Evolutionary conservation across 108 stramenopile species (phyloP), one percentile per base, ranked within the genome.

Genomic region (Nitzschia sp.): DNA sequence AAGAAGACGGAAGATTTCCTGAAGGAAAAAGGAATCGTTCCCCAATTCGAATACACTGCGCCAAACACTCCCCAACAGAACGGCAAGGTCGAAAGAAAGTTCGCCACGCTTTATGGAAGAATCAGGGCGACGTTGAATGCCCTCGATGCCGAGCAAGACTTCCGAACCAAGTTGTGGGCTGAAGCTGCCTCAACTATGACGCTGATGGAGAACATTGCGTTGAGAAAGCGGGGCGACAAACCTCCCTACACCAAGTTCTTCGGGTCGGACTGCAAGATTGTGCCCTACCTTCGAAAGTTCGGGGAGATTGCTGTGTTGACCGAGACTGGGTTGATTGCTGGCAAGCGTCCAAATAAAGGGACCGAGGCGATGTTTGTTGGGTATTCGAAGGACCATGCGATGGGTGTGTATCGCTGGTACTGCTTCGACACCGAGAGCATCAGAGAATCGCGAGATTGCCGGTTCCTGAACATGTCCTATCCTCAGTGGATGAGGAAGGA

Each of bases 61-160:
- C 17, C 35, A 27, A 33, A 68, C 1, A 77, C 81, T 29, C 81
- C 81, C 18, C 76, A 82, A 51, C 46, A 59, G 17, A 78, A 82
- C 48, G 36, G 47, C 1, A 24, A 59, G 29, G 72, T 71, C 18
- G 76, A 82, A 66, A 18, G 68, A 18, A 68, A 35, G 54, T 82
- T 82, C 38, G 68, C 56, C 5, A 28, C 56, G 8, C 56, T 57
- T 18, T 57, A 57, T 32, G 30, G 56, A 28, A 57, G 30, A 30
- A 18, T 57, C 4, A 28, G 56, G 18, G 56, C 56, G 27, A 57
- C 18, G 27, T 32, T 57, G 27, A 57, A 57, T 18, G 56, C 5
- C n/a, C 13, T 18, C n/a, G 8, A 13, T 6, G 56, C 18, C 21
- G 9, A 4, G 2, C 4, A 25, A 4, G 30, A 28, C 28, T 31